phyloP scores from a whole-genome alignment of 345 rosid species.

The Heritiera fomes region DNA sequence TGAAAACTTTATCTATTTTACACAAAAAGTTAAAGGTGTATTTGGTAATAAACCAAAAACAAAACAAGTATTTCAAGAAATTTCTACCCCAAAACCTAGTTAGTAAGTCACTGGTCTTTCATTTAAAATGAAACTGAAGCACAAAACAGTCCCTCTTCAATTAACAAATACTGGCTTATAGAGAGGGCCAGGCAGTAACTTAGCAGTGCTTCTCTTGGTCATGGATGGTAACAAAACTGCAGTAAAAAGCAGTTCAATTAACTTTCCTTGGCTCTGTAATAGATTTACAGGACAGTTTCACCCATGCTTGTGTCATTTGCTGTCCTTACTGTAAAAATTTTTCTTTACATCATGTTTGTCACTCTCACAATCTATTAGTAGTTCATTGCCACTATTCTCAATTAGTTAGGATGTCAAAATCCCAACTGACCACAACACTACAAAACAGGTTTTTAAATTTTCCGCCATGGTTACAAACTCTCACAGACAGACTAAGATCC shows the following conservation, averaged over 20 bases:
- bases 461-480: background rate
- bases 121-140: too few species aligned
- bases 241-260: too few species aligned
- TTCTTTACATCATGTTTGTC: background rate
- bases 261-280: background rate
- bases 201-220: background rate
- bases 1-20: too few species aligned
- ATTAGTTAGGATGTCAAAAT: slow-evolving; percentile 16
- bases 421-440: background rate
- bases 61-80: background rate
- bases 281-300: background rate
- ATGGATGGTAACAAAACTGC: background rate
- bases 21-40: too few species aligned
- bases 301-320: background rate
- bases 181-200: background rate
- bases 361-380: background rate
- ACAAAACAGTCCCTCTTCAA: background rate
- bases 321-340: background rate
- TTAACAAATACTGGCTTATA: too few species aligned
- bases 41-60: too few species aligned
- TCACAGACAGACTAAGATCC: slow-evolving; percentile 7
- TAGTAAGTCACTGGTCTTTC: too few species aligned
- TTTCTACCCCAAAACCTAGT: background rate
- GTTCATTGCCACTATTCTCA: background rate
- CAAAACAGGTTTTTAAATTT: background rate